Conservation (phyloP, 225 moss, liverwort and hornwort species). For the Pseudisothecium myosuroides region DNA sequence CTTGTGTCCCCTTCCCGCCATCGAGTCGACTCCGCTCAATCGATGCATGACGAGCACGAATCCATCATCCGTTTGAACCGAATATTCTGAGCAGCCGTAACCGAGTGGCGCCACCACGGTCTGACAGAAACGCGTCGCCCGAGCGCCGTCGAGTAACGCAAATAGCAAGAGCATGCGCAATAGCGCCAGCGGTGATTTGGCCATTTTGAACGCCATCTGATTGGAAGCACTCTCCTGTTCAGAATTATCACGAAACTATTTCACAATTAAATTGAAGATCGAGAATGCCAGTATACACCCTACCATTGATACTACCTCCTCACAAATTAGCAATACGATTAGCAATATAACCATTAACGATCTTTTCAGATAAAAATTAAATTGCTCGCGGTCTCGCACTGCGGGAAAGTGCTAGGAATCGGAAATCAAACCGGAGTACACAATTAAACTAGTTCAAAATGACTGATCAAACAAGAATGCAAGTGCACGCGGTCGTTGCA, state of each 20-base stretch:
- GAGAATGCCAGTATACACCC: not conserved
- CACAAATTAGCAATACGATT: not conserved
- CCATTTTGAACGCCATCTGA: not conserved
- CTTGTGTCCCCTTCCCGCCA: not conserved
- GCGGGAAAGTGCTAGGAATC: no score
- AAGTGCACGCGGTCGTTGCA: not conserved
- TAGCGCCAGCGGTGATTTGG: not conserved
- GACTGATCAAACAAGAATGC: not conserved
- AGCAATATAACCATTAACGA: not conserved
- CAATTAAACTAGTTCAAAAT: not conserved
- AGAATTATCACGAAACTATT: not conserved
- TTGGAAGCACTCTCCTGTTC: not conserved
- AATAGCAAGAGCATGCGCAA: not conserved
- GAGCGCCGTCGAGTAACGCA: not conserved
- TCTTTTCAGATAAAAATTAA: not conserved
- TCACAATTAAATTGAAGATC: not conserved
- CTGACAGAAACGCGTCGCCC: slow-evolving; percentile 10
- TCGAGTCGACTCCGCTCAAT: not conserved
- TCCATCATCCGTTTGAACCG: slow-evolving; percentile 39
- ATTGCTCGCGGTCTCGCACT: not conserved
- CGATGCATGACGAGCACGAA: slow-evolving; percentile 38
- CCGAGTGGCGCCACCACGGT: slow-evolving; percentile 20
- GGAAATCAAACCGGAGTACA: no score
- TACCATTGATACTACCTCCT: not conserved
- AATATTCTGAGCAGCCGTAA: slow-evolving; percentile 32